Evolutionary conservation across 1,139 yeast species (phyloP).

Genomic region (Sugiyamaella neomexicana): DNA sequence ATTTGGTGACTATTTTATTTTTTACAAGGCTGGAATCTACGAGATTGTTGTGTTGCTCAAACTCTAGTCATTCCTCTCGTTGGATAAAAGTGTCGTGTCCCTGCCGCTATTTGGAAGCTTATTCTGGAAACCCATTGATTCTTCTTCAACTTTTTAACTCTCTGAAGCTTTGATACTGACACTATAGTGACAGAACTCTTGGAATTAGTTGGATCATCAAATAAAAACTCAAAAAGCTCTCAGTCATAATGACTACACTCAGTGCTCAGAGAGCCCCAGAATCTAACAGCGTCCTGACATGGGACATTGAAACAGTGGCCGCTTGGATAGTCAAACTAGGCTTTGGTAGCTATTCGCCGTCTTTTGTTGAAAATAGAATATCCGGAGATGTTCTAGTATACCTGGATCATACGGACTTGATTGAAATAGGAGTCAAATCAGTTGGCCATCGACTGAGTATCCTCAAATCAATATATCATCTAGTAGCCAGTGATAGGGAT

Average conservation of each 20-base stretch:
- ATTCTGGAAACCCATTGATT: background rate
- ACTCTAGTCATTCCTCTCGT: too few species aligned
- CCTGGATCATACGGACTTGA: conserved; percentile 42
- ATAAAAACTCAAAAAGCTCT: too few species aligned
- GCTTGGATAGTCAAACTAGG: conserved; percentile 35
- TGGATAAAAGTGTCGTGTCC: background rate
- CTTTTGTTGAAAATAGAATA: conserved; percentile 40
- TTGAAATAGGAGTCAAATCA: conserved; percentile 43
- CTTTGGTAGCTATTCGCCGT: conserved; percentile 32
- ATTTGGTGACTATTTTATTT: too few species aligned
- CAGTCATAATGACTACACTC: background rate
- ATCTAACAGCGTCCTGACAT: conserved; percentile 26
- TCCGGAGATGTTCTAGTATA: conserved; percentile 45
- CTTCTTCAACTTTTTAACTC: too few species aligned
- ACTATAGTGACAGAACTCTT: too few species aligned
- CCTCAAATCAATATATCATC: conserved; percentile 40
- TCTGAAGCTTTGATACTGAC: too few species aligned
- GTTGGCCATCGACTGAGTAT: conserved; percentile 46
- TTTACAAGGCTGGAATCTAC: too few species aligned
- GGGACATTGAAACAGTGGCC: conserved; percentile 36
- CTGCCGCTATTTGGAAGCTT: background rate
- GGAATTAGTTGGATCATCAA: too few species aligned
- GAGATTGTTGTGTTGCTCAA: too few species aligned
- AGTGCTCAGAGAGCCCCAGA: background rate
- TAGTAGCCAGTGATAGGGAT: conserved; percentile 33